phyloP scores from a whole-genome alignment of 768 basidiomycete species.

The Phanerochaete carnosa region DNA sequence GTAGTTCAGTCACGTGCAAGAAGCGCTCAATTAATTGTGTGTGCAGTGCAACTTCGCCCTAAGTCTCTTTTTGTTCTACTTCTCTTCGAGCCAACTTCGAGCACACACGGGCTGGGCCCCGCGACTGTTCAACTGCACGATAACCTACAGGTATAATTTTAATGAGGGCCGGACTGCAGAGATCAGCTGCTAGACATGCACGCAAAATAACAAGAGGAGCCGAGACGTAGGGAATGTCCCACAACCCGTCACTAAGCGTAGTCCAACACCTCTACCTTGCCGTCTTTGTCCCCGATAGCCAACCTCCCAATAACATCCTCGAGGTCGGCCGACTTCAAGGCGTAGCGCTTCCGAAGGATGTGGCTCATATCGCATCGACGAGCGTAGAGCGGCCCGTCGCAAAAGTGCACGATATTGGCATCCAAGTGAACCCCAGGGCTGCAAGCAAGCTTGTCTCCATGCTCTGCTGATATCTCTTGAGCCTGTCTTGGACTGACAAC shows the following conservation, averaged over 20 bases:
- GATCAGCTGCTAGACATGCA: neutral
- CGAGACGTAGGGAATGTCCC: neutral
- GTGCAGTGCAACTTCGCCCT: too few species aligned
- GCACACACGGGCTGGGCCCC: too few species aligned
- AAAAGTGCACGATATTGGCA: slow-evolving; percentile 20
- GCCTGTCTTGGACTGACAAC: slow-evolving; percentile 3
- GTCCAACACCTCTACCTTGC: slow-evolving; percentile 31
- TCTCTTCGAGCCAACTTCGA: too few species aligned
- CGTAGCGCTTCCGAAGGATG: slow-evolving; percentile 27
- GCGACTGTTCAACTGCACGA: too few species aligned
- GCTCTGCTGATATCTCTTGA: neutral
- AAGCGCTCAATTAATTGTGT: neutral
- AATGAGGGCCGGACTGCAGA: too few species aligned
- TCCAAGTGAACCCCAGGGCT: neutral
- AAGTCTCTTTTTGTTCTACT: too few species aligned
- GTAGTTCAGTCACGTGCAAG: neutral
- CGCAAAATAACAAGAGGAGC: neutral
- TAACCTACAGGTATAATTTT: too few species aligned
- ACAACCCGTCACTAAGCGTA: slow-evolving; percentile 18
- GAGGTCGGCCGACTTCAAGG: slow-evolving; percentile 25
- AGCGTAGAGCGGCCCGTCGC: slow-evolving; percentile 25
- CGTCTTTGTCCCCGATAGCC: slow-evolving; percentile 30
- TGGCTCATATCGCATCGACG: slow-evolving; percentile 30
- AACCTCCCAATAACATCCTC: slow-evolving; percentile 34
- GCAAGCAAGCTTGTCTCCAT: neutral